Conservation (phyloP, 2,329 filamentous ascomycete species). For the Aschersonia sp. region DNA sequence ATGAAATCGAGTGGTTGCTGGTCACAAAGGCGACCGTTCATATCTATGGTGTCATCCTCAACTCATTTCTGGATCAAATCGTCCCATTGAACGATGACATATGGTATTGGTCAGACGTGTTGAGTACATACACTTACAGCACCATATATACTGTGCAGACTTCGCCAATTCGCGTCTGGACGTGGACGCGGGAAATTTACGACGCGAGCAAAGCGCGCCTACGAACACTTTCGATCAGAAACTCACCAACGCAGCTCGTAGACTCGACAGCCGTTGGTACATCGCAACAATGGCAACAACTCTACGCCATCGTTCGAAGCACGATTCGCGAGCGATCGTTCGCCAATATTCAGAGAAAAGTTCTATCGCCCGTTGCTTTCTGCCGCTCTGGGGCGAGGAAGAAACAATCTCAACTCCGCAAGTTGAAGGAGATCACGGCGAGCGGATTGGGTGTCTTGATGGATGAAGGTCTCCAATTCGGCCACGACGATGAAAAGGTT, state of each 20-base stretch:
- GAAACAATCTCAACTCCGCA: constrained; percentile 59
- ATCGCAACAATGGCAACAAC: constrained; percentile 45
- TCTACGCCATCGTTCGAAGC: constrained; percentile 68
- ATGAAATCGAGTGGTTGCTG: constrained; percentile 79
- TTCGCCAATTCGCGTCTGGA: constrained; percentile 61
- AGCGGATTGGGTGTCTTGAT: constrained; percentile 78
- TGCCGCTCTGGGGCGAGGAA: constrained; percentile 59
- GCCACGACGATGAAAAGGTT: constrained; percentile 42
- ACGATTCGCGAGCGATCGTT: constrained; percentile 62
- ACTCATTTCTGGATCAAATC: constrained; percentile 66
- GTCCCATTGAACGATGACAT: constrained; percentile 74
- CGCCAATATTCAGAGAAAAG: constrained; percentile 51
- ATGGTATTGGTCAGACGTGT: constrained; percentile 88
- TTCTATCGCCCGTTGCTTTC: constrained; percentile 66
- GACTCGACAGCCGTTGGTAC: constrained; percentile 23
- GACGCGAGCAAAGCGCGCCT: constrained; percentile 38
- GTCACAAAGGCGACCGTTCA: constrained; percentile 88
- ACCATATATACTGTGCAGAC: constrained; percentile 78
- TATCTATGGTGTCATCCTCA: constrained; percentile 68
- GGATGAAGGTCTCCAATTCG: constrained; percentile 66
- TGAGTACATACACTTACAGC: constrained; percentile 65
- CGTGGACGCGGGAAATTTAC: constrained; percentile 58
- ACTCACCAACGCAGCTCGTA: constrained; percentile 16
- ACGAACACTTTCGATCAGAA: constrained; percentile 15
- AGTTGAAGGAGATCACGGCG: constrained; percentile 65